Evolutionary conservation across 73 alveolate genomes (phyloP).

Genomic region (Urostyla sp.): DNA sequence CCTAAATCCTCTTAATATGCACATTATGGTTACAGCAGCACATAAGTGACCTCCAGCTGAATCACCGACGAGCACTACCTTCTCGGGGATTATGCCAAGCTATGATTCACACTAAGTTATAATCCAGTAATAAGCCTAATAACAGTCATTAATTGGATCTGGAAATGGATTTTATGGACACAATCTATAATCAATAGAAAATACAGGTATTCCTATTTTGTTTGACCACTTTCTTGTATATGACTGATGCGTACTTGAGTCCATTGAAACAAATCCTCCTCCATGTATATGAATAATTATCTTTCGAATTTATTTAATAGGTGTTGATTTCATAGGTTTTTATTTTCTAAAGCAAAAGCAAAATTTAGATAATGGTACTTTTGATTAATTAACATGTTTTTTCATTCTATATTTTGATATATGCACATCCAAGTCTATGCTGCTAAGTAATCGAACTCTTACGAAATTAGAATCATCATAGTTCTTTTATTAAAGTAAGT

Average conservation of each 20-base stretch:
- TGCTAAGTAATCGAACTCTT: too few species aligned
- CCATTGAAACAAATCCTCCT: conserved; percentile 88
- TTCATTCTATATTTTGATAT: not conserved
- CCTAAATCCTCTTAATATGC: conserved; percentile 79
- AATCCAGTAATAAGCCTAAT: conserved; percentile 82
- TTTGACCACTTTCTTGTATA: conserved; percentile 80
- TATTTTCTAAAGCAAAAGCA: too few species aligned
- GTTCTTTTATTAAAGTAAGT: too few species aligned
- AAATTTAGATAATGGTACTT: not conserved
- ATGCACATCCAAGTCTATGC: conserved; percentile 8
- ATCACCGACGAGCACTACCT: conserved; percentile 95
- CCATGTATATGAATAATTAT: conserved; percentile 88
- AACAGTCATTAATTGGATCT: conserved; percentile 74
- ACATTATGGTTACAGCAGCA: conserved; percentile 81
- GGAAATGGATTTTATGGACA: conserved; percentile 82
- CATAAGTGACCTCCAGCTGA: conserved; percentile 99
- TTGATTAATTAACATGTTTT: not conserved
- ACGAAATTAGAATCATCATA: too few species aligned
- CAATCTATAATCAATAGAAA: conserved; percentile 78
- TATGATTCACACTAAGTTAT: conserved; percentile 58
- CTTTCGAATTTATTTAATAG: conserved; percentile 11
- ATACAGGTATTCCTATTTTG: conserved; percentile 66
- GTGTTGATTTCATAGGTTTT: not conserved
- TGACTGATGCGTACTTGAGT: conserved; percentile 74
- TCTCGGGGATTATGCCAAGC: conserved; percentile 83